Evolutionary conservation across 176 grass and related monocot genomes (phyloP), one percentile per base, ranked within the genome.

Genomic region (Rhynchospora breviuscula): DNA sequence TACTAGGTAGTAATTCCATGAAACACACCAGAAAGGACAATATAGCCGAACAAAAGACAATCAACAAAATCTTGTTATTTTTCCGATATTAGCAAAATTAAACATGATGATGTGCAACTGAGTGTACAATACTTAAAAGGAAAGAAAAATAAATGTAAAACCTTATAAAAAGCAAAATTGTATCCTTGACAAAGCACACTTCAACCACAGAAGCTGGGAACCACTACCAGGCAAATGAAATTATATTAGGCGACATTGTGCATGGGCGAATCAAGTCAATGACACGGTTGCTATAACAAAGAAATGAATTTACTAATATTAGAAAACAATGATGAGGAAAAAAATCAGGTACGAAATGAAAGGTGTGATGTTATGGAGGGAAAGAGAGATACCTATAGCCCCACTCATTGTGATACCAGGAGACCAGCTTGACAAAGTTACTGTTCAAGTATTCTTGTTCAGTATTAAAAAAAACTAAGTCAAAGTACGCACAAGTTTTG

Each of bases 341-440:
- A 15, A 81, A 68, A 46, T 19, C 11, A 15, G 1, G 14, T 21
- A 43, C 45, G 7, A 2, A 4, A n/a, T 29, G 33, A 21, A 45
- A 3, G 5, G 0, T 1, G 17, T 9, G 59, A 13, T 71, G 8
- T 69, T 23, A 35, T 56, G 8, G 17, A 46, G 12, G 14, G 8
- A 74, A 54, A 51, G 3, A 65, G 22, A 8, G 31, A 64, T 81
- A 92, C 91, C 91, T 92, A 76, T 97, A 97, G 72, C 94, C 94
- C 94, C 94, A 97, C 47, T 93, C 94, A 3, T 95, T 95, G 85
- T 96, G 91, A 0, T 93, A 96, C 93, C 93, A 96, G 0, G 93
- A 75, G 21, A 97, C 89, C 0, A 97, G 87, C 91, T 97, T 97
- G 26, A 84, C 81, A 3, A 93, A 97, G 59, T 88, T 21, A 2